Base-by-base conservation (phyloP, 352 stramenopile genomes). In the Pythium myriotylum region DNA sequence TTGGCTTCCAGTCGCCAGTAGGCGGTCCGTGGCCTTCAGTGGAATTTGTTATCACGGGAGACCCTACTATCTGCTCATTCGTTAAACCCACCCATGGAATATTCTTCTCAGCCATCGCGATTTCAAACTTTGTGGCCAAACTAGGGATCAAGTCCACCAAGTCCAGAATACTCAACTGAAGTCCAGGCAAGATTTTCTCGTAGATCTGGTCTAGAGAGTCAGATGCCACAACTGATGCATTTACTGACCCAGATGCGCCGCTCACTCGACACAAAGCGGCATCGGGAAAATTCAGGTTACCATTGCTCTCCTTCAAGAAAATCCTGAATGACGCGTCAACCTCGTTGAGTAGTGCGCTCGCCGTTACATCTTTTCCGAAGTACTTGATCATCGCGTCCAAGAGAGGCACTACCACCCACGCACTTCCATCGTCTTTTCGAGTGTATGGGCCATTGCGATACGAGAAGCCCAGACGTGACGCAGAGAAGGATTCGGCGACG, bases 371-470 rank as follows among this genome's bases (percentile, higher is more conserved):
- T 0, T 48, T 49, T 13, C 72, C 74, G 10, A 66, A 67, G 8
- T 65, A 52, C 27, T 53, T 29, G 9, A 76, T 32, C 74, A 84
- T 81, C 0, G 70, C 61, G 6, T 51, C 26, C 4, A 84, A 53
- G 22, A 84, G 22, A 6, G 70, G 67, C 16, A 84, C 43, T 0
- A 65, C 45, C 19, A 81, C 64, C 72, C 74, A 84, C 1, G 60
- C 67, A 23, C 74, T 84, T 13, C 74, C 74, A 37, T 84, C 74
- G 52, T 79, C 67, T 43, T 79, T 79, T 5, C 72, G 58, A 22
- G 60, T 75, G 61, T 61, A 71, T 13, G 57, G 55, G 2, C 67
- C 70, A 24, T 67, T 79, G 23, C 74, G 63, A 35, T 77, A 84
- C 17, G 67, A 16, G 24, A 77, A 68, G 20, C 59, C 59, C 1